Base-by-base conservation (phyloP, 441 rosid species). In the Populus hybrid region DNA sequence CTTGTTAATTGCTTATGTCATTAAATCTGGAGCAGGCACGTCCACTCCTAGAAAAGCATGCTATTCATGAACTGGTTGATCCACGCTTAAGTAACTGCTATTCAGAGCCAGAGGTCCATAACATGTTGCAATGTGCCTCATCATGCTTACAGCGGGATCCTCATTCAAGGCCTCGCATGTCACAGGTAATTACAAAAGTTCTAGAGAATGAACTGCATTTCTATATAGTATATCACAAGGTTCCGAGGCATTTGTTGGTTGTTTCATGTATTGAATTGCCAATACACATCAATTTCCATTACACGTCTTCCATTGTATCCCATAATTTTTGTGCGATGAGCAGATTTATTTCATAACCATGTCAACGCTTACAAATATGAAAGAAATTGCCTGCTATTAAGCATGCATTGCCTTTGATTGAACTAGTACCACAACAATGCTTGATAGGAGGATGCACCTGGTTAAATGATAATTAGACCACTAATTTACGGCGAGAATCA, bases 141-240 rank as follows among this genome's bases (percentile, higher is more conserved):
- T 79, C 88, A 70, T 96, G 98, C 87, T 88, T 96, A 59, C 85
- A 88, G 24, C 88, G 94, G 68, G 97, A 96, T 79, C 95, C 98
- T 67, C 85, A 78, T 75, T 82, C 85, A 67, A 90, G 99, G 90
- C 98, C 98, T 35, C 96, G 99, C n/a, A 89, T 96, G 91, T 94
- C 99, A 79, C 98, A 96, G 97, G 99, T 96, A 53, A 42, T 82
- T 57, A 28, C 50, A 61, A 8, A 24, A 3, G 19, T 46, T 28
- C 14, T 26, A 11, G 23, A 11, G 30, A 9, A 9, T 65, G 16
- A 21, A 10, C 28, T 23, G 28, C 32, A 65, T 65, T 65, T 65
- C 23, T 7, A 65, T 46, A 46, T 46, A 4, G 57, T 38, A 38
- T 38, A 38, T 7, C 42, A 38, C 10, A 14, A 46, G 57, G 18